phyloP scores from a whole-genome alignment of 495 filamentous ascomycete genomes.

The Trichoderma reesei region DNA sequence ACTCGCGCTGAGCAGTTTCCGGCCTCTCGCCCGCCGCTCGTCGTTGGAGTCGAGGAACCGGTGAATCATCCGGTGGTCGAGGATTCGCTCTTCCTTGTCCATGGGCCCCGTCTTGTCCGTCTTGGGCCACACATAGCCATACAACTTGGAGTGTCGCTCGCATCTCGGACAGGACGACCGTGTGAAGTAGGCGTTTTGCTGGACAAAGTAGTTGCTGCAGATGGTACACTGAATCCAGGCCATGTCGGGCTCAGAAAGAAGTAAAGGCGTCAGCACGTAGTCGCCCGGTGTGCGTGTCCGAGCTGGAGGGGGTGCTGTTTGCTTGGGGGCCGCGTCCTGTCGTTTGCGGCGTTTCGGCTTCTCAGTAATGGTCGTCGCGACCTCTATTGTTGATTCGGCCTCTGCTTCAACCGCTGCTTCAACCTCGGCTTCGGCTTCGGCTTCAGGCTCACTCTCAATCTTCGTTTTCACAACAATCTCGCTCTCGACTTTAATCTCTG shows the following conservation, averaged over 20 bases:
- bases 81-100: constrained; percentile 67
- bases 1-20: constrained; percentile 23
- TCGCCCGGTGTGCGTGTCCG: constrained; percentile 54
- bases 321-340: neutral
- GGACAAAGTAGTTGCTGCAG: constrained; percentile 73
- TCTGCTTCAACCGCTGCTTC: neutral
- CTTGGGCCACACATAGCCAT: constrained; percentile 92
- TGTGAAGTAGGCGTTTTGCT: constrained; percentile 77
- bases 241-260: constrained; percentile 62
- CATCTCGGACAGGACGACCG: constrained; percentile 79
- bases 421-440: neutral
- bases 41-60: constrained; percentile 59
- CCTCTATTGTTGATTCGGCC: neutral
- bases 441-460: neutral
- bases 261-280: constrained; percentile 60
- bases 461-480: neutral
- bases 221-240: constrained; percentile 82
- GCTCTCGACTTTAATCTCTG: neutral
- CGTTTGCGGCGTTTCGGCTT: neutral
- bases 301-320: constrained; percentile 17
- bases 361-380: neutral
- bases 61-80: constrained; percentile 64
- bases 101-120: constrained; percentile 63
- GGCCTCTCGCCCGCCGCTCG: constrained; percentile 46
- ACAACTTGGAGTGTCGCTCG: constrained; percentile 90